Evolutionary conservation across 2,329 filamentous ascomycete genomes (phyloP), one percentile per base, ranked within the genome.

Genomic region (Emmonsiellopsis sp.): DNA sequence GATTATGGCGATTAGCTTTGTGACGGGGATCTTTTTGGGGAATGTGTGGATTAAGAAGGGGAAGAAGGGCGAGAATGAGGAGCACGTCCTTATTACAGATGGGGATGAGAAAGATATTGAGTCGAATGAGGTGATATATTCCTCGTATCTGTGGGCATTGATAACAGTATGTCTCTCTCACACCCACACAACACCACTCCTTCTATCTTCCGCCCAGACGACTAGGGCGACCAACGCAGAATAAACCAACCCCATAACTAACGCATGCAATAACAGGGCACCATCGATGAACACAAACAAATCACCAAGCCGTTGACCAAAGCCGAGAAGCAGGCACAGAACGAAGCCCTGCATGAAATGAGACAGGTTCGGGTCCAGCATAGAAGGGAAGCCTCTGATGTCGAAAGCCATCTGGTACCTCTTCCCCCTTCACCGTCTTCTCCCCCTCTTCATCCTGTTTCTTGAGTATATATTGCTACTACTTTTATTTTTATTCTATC

Each of bases 41-140:
- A 79, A 80, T 66, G 77, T 79, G 3, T 76, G 74, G 73, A 77
- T 79, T 52, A 72, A 68, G 13, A 65, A 65, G 31, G 58, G 56
- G 53, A 65, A 65, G 14, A 59, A 56, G 51, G 55, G 58, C 6
- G 57, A 59, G 17, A 56, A 59, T 5, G 54, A 53, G n/a, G 33
- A 57, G 34, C 52, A 53, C 34, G 44, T 33, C 32, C 46, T 21
- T 13, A 44, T 40, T 37, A 11, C 14, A 13, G 40, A n/a, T 21
- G 40, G 5, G 37, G 57, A 34, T 7, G 55, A 51, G 21, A 52
- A 58, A 44, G 56, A 39, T 50, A 55, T 43, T 14, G 47, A 55
- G n/a, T 55, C 57, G 7, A 65, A 60, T 54, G 65, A 68, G 13
- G 65, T 69, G 50, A 59, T 68, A 6, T 59, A 64, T 51, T 60